Evolutionary conservation across 2,329 filamentous ascomycete genomes (phyloP).

Genomic region (Bipolaris oryzae): DNA sequence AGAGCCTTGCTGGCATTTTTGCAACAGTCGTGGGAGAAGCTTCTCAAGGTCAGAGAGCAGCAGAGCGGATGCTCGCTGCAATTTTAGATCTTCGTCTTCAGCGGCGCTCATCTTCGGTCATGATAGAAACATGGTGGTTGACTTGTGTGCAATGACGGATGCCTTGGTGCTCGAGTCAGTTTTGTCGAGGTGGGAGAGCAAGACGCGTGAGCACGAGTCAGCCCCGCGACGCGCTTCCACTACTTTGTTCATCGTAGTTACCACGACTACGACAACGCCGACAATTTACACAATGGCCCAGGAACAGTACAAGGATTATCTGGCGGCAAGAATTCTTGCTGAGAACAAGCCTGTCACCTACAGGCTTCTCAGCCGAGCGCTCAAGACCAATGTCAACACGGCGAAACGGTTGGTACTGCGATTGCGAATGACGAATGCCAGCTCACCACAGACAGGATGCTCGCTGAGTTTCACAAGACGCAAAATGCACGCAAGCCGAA

Average conservation of each 20-base stretch:
- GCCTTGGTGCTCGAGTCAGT: slow-evolving; percentile 36
- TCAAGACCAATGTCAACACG: slow-evolving; percentile 82
- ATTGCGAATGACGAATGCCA: not conserved
- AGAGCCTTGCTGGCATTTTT: slow-evolving; percentile 37
- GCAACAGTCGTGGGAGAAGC: slow-evolving; percentile 46
- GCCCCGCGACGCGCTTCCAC: slow-evolving; percentile 32
- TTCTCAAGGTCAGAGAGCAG: slow-evolving; percentile 39
- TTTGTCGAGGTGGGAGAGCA: slow-evolving; percentile 10
- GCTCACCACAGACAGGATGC: slow-evolving; percentile 65
- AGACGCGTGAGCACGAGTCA: slow-evolving; percentile 38
- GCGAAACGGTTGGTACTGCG: slow-evolving; percentile 77
- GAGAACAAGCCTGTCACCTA: slow-evolving; percentile 84
- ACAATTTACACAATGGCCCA: slow-evolving; percentile 52
- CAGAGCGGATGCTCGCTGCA: slow-evolving; percentile 51
- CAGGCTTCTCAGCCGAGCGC: slow-evolving; percentile 77
- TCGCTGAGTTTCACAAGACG: slow-evolving; percentile 80
- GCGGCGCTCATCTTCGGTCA: slow-evolving; percentile 42
- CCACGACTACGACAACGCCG: slow-evolving; percentile 1
- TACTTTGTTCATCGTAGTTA: slow-evolving; percentile 4
- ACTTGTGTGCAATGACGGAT: slow-evolving; percentile 3
- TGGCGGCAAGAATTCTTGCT: slow-evolving; percentile 76
- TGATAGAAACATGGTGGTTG: slow-evolving; percentile 4
- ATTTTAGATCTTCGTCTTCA: slow-evolving; percentile 55
- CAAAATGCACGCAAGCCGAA: slow-evolving; percentile 77
- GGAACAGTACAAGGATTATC: slow-evolving; percentile 69